Evolutionary conservation across 768 basidiomycete genomes (phyloP), one percentile per base, ranked within the genome.

Genomic region (Stropharia rugosoannulata): DNA sequence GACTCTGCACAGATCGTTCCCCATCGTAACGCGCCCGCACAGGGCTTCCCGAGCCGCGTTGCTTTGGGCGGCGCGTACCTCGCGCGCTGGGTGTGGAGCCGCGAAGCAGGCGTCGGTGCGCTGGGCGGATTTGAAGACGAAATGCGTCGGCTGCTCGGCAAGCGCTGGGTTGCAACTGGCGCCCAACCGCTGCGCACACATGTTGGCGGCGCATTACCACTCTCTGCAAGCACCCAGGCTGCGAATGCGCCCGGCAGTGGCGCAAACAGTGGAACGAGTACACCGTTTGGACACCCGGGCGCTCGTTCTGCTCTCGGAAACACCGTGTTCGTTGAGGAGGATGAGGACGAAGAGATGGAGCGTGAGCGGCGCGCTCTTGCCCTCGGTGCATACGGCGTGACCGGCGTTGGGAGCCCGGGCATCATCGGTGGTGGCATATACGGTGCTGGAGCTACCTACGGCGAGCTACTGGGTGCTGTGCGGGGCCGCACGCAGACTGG

Each of bases 1-100:
- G 90, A 92, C 65, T 83, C 85, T 7, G 90, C 90, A 10, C 87
- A 89, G 65, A 70, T 83, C 15, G 78, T 82, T 13, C 80, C 84
- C 11, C 89, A 90, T 62, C 80, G 89, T 22, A 90, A 90, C 60
- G 83, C 89, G 0, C 90, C 90, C 7, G 86, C 85, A 0, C 61
- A 66, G 19, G 87, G 89, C 12, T 90, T 81, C 68, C 85, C 89
- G 0, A 81, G 82, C 12, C 80, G 90, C 11, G 87, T 84, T 1
- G 78, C 87, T 0, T 73, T 93, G 3, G 91, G 91, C 0, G 80
- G 83, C 0, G 89, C 91, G 1, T 93, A 90, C 64, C 73, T 90
- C 40, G 92, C 90, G 27, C 79, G 92, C 7, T 94, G 92, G 91
- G 86, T 90, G 41, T 93, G 90, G 90, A 84, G 88, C 39, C 80